These are phyloP conservation scores for Anthoceros angustus DNA, from an alignment of 225 moss, liverwort and hornwort genomes.

Conservation along the genomic window DNA sequence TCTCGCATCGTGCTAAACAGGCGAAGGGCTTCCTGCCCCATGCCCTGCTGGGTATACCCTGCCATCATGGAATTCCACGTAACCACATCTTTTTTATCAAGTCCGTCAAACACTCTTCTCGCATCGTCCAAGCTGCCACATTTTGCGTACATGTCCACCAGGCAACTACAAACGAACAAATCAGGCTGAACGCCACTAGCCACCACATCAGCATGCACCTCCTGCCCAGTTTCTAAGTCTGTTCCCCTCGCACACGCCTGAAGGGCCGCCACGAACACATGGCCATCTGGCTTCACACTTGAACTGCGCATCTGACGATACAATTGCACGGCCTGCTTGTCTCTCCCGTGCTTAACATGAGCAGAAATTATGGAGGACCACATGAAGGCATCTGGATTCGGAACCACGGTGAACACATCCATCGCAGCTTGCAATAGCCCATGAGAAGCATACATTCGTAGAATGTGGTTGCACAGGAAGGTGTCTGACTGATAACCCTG, in stretches of 20 bases:
- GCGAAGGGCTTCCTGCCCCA: background rate
- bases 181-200: background rate
- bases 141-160: constrained; percentile 2
- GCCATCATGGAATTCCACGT: background rate
- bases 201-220: background rate
- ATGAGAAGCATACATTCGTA: background rate
- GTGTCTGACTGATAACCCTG: background rate
- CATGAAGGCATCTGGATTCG: background rate
- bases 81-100: background rate
- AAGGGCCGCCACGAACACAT: background rate
- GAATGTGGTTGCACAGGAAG: background rate
- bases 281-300: background rate
- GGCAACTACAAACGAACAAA: background rate
- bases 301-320: background rate
- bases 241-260: background rate
- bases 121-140: background rate
- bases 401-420: background rate
- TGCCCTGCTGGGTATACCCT: background rate
- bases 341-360: background rate
- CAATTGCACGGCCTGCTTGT: background rate
- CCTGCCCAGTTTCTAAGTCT: background rate
- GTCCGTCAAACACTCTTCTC: background rate
- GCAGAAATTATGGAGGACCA: background rate
- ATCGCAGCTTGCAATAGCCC: background rate
- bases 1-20: background rate